Evolutionary conservation across 2,329 filamentous ascomycete species (phyloP), one percentile per base, ranked within the genome.

Genomic region (Aspergillus unguis): DNA sequence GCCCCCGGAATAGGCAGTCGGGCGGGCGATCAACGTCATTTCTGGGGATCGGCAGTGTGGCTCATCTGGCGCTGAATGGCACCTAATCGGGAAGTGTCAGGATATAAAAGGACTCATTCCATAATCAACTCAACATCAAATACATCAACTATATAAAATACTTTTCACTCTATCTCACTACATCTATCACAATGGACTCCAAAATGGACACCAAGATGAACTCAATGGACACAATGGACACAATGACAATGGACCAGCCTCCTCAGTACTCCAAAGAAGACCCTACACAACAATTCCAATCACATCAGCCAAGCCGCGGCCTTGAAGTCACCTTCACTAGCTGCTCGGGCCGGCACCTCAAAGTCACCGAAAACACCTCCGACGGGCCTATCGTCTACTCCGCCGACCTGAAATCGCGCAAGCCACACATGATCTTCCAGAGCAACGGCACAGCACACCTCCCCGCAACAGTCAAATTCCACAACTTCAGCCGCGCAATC

Each of bases 351-450:
- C 45, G 50, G 1, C 55, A 57, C 11, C 2, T 57, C 6, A 26
- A 27, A 6, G 49, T 57, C 8, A 53, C 40, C 28, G 52, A 57
- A n/a, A 28, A 27, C 2, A 50, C 28, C 31, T 37, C 7, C 8
- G 29, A 45, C 27, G 48, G 49, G 36, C 31, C 55, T 6, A 29
- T 51, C 4, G 38, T 53, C 33, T 57, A 47, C 32, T 10, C 43
- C 1, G 55, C 42, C 1, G 55, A 57, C 33, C 52, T 57, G 5
- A 52, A 57, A 29, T 41, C 2, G 10, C 50, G 55, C 37, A 53
- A 49, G 11, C 55, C 55, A 7, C 48, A 57, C 28, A 55, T 57
- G 52, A 43, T 53, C 43, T 57, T 57, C 48, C 46, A 52, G 23
- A 31, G 38, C 9, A 17, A n/a, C 9, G 53, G 48, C 17, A 55